Evolutionary conservation across 1,139 yeast species (phyloP), one percentile per base, ranked within the genome.

Genomic region (Groenewaldozyma auringiensis): DNA sequence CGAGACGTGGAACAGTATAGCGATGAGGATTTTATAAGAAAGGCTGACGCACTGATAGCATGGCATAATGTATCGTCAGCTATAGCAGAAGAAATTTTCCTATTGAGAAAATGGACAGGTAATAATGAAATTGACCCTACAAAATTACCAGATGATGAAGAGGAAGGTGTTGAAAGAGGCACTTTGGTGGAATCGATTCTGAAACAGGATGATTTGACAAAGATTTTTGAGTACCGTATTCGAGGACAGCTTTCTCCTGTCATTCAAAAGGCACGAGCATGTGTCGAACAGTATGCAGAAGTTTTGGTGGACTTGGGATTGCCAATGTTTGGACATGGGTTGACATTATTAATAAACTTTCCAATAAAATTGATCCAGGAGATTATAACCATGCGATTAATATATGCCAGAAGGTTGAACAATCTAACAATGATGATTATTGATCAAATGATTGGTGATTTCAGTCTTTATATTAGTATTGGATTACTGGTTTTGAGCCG

Each of bases 381-480:
- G 58, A 78, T 87, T 43, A 83, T 89, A 42, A 76, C 75, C 40
- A 76, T 86, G 39, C 74, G 97, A 53, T 71, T 92, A 44, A 71
- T 75, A 2, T 88, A 87, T 60, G 95, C 97, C 2, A 74, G 76
- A 62, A 83, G 83, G 56, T 67, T 89, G 47, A 79, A 77, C 46
- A 85, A 85, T 56, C 96, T 96, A 1, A 88, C 97, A 0, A 78
- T 88, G 78, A 84, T 88, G 89, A 86, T 89, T 82, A 86, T 92
- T 53, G 97, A 92, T 63, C 96, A 89, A 65, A 84, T 87, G 78
- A 77, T 92, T 53, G 92, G 81, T 41, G 96, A 88, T 62, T 83
- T 89, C 60, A 81, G 82, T 53, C 74, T 82, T 1, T 87, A 87
- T 60, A 76, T 89, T 45, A 75, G 79, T 39, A 71, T 88, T 41